A percentile compares a stretch with the other conserved stretches of the same genome.
phyloP scores from a whole-genome alignment of 257 asterid genomes.

The Lycium barbarum region DNA sequence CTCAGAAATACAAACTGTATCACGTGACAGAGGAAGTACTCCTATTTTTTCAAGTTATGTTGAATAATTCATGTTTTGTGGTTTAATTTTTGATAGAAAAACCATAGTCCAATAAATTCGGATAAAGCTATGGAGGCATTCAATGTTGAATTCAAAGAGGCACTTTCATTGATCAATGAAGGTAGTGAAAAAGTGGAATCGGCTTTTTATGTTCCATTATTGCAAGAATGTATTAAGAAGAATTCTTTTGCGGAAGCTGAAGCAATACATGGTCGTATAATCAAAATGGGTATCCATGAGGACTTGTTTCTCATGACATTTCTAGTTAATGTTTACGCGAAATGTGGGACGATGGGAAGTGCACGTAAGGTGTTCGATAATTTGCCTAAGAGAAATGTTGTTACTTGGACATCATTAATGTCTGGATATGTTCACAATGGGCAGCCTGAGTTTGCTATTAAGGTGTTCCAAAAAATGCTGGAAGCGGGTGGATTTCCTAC shows the following conservation, averaged over 20 bases:
- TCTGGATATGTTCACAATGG: constrained; percentile 67
- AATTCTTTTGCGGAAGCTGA: constrained; percentile 55
- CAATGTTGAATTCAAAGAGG: constrained; percentile 56
- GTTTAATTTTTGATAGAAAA: constrained; percentile 47
- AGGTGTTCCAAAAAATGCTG: constrained; percentile 74
- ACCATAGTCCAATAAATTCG: constrained; percentile 45
- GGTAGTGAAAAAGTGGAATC: constrained; percentile 55
- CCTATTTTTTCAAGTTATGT: neutral
- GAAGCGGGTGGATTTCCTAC: constrained; percentile 71
- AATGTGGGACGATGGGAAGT: constrained; percentile 62
- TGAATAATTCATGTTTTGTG: neutral
- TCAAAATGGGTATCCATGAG: constrained; percentile 62
- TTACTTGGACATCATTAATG: constrained; percentile 89
- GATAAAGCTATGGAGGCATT: constrained; percentile 49
- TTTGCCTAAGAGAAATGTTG: constrained; percentile 70
- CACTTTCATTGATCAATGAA: constrained; percentile 45
- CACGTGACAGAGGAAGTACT: too few relatives aligned
- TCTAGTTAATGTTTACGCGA: constrained; percentile 76
- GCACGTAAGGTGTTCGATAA: constrained; percentile 73
- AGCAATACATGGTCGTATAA: constrained; percentile 67
- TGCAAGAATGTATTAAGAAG: constrained; percentile 68
- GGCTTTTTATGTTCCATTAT: constrained; percentile 63
- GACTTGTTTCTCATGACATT: constrained; percentile 76
- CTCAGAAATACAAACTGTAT: too few relatives aligned
- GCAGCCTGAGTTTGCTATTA: constrained; percentile 61